Evolutionary conservation across 2,329 filamentous ascomycete species (phyloP).

Genomic region (Lizonia empirigonia): DNA sequence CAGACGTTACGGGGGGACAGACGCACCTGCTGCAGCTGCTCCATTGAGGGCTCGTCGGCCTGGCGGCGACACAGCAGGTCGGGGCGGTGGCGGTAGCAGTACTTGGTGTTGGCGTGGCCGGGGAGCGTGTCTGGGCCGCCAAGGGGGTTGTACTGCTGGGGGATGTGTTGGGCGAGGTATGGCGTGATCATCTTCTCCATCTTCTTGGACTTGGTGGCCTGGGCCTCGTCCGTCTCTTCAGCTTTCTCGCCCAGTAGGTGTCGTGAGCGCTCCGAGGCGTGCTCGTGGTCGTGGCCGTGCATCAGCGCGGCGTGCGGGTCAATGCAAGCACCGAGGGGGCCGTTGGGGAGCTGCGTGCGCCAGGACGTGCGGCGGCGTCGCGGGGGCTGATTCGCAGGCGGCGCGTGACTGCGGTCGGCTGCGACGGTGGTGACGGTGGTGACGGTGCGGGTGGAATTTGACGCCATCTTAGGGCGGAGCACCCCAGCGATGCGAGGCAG

Average conservation of each 20-base stretch:
- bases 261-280: slow-evolving; percentile 37
- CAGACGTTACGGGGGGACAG: not conserved
- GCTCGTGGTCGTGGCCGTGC: slow-evolving; percentile 47
- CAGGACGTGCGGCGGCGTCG: slow-evolving; percentile 38
- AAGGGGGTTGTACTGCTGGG: slow-evolving; percentile 81
- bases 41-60: slow-evolving; percentile 95
- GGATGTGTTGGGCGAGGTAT: slow-evolving; percentile 90
- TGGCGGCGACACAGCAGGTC: slow-evolving; percentile 92
- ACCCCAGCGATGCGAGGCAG: slow-evolving; percentile 4
- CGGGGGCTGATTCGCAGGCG: slow-evolving; percentile 18
- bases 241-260: slow-evolving; percentile 33
- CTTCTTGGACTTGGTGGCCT: slow-evolving; percentile 58
- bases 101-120: slow-evolving; percentile 75
- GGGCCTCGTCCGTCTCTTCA: slow-evolving; percentile 36
- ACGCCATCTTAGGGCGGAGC: slow-evolving; percentile 27
- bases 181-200: slow-evolving; percentile 81
- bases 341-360: slow-evolving; percentile 31
- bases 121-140: slow-evolving; percentile 50
- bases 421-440: slow-evolving; percentile 35
- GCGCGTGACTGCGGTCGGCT: slow-evolving; percentile 29
- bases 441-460: slow-evolving; percentile 34
- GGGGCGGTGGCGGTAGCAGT: slow-evolving; percentile 92
- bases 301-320: slow-evolving; percentile 44
- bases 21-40: slow-evolving; percentile 81
- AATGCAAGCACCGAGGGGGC: slow-evolving; percentile 18